Base-by-base conservation (phyloP, 2,329 filamentous ascomycete genomes). In the Colletotrichum cereale region DNA sequence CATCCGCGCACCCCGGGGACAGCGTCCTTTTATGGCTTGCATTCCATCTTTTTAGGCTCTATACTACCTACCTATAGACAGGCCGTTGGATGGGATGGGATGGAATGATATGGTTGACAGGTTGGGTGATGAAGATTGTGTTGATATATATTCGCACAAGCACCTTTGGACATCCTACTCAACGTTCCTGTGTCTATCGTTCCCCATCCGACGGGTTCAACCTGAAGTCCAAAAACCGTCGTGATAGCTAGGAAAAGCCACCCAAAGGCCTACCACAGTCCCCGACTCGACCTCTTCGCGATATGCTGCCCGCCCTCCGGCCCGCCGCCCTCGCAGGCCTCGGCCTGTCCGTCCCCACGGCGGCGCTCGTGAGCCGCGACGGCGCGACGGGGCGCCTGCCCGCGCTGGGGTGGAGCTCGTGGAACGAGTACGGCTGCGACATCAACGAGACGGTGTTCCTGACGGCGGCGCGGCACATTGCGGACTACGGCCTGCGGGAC, bases 351-450 rank as follows among this genome's bases (percentile, higher is more conserved):
- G 16, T 67, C 26, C 40, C 34, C 14, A 62, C 62, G 26, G 61
- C 72, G 29, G 67, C 72, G 12, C 66, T 74, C 14, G 71, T 70
- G 31, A 74, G 72, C 66, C 66, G 53, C 26, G 66, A 73, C 47
- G 73, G 73, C 36, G 67, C 64, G 18, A 61, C 68, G 8, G 77
- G 75, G 5, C 74, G 74, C 1, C 77, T 84, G 2, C 83, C 84
- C 0, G 82, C 83, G 3, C 75, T 85, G 61, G 85, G 85, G 5
- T 87, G 84, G 83, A 87, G 86, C 73, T 84, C 84, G 5, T 88
- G 86, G 86, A 89, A 89, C 75, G 83, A 84, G 24, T 86, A 86
- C 73, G 79, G 79, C 34, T 88, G 86, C 77, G 79, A 86, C 66
- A 86, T 89, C 66, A 83, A 83, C 63, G 84, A 88, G 75, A 78